These are phyloP conservation scores for Puccinia brachypodii DNA, from an alignment of 1,284 basidiomycete species.

Conservation along the genomic window DNA sequence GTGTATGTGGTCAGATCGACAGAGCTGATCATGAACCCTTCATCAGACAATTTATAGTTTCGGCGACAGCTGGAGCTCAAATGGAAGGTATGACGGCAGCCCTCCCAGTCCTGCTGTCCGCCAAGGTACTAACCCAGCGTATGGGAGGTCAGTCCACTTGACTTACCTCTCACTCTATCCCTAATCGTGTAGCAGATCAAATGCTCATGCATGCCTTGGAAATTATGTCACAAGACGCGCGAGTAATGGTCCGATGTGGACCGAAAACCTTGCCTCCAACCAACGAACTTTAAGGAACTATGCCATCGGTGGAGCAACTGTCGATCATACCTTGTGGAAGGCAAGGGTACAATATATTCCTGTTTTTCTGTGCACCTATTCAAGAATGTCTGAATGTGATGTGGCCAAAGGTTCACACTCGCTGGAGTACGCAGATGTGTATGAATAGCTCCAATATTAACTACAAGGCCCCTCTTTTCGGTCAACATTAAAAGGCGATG, in stretches of 20 bases:
- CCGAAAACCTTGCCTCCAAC: background rate
- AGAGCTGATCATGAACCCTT: background rate
- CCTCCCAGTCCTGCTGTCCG: background rate
- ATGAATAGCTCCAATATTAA: no score
- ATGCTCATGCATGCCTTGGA: no score
- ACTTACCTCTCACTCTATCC: background rate
- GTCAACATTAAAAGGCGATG: background rate
- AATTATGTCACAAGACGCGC: constrained; percentile 13
- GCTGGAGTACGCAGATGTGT: background rate
- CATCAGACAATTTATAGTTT: constrained; percentile 25
- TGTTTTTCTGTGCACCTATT: background rate
- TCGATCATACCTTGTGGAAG: constrained; percentile 13
- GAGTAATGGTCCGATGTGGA: constrained; percentile 17
- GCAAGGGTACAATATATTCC: constrained; percentile 11
- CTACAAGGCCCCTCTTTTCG: no score
- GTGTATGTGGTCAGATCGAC: background rate
- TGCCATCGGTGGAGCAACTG: constrained; percentile 31
- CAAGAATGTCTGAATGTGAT: background rate
- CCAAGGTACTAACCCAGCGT: background rate
- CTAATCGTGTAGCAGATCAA: no score
- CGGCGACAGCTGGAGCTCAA: constrained; percentile 35
- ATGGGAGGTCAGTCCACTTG: background rate
- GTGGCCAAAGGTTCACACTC: background rate
- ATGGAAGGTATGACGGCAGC: constrained; percentile 3
- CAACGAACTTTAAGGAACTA: constrained; percentile 2